Evolutionary conservation across 2,329 filamentous ascomycete genomes (phyloP), one percentile per base, ranked within the genome.

Genomic region (Grosmannia huntii): DNA sequence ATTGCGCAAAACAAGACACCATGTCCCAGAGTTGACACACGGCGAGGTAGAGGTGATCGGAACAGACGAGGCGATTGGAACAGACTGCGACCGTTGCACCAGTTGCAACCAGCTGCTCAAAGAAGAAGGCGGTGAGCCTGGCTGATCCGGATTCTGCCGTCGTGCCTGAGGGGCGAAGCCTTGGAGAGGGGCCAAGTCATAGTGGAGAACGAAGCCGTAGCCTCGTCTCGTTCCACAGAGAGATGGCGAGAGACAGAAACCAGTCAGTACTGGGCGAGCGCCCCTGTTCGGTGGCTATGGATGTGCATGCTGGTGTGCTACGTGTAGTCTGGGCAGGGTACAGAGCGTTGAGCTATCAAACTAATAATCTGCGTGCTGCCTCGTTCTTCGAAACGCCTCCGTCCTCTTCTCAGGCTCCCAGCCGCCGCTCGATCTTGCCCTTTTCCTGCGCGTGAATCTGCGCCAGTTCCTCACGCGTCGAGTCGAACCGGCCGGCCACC

Each of bases 391-490:
- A n/a, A n/a, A n/a, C n/a, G n/a, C n/a, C n/a, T n/a, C n/a, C n/a
- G n/a, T n/a, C n/a, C n/a, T n/a, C n/a, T n/a, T 10, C 53, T 57
- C 48, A 33, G 3, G 46, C 33, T 55, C 72, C 78, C 63, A 95
- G 74, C 59, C 87, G 80, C 65, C 75, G 73, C 78, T 96, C 91
- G 62, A 89, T 84, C 79, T 87, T 90, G 64, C 72, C 68, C 73
- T 78, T 85, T 75, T 95, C 89, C 58, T 78, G 71, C 49, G 83
- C 75, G 68, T 76, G 81, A 60, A 91, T 73, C 54, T 81, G 77
- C 54, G 77, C 77, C 51, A 96, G 66, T 66, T 99, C 92, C 4
- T 90, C 89, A 72, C 82, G 86, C 25, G 79, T 81, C 57, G 89
- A 82, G 71, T 99, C 89, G 73, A 90, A 95, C 3, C 77, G 71